Percentiles rank a stretch among this genome's conserved stretches.
phyloP scores from a whole-genome alignment of 768 basidiomycete species.

The Lactarius hatsudake region DNA sequence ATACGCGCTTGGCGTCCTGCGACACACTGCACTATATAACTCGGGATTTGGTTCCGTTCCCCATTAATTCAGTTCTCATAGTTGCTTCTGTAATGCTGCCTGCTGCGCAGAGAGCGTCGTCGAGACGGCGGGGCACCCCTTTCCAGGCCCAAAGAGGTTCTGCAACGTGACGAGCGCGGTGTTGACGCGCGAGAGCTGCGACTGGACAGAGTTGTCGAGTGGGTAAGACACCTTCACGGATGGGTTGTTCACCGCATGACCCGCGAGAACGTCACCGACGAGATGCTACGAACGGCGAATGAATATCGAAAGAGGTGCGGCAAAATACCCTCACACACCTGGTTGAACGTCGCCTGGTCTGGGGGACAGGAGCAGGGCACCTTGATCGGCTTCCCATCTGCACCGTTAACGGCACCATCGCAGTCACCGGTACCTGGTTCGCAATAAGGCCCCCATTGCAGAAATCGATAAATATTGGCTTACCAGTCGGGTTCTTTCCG shows the following conservation, averaged over 20 bases:
- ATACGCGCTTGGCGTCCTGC: not conserved
- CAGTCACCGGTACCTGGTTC: conserved; percentile 23
- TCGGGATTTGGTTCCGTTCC: not conserved
- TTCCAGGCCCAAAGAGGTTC: conserved; percentile 65
- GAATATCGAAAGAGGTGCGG: not conserved
- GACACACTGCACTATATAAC: no score
- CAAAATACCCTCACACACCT: conserved; percentile 16
- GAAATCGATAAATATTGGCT: not conserved
- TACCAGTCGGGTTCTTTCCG: conserved; percentile 32
- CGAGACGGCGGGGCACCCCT: conserved; percentile 63
- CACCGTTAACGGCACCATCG: conserved; percentile 32
- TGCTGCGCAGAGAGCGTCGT: conserved; percentile 45
- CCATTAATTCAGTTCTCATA: not conserved
- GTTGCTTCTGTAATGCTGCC: conserved; percentile 15
- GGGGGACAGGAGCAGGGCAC: conserved; percentile 45
- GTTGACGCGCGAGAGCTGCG: conserved; percentile 55
- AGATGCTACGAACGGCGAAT: conserved; percentile 13
- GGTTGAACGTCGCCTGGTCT: conserved; percentile 34
- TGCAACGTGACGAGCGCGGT: conserved; percentile 67
- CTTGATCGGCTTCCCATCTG: conserved; percentile 38
- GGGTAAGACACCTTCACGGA: conserved; percentile 59
- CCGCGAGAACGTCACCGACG: conserved; percentile 5
- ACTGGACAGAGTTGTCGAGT: conserved; percentile 49
- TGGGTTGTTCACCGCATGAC: conserved; percentile 61
- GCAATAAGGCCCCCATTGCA: not conserved